phyloP scores from a whole-genome alignment of 1,284 basidiomycete species.

The Hemileia vastatrix region DNA sequence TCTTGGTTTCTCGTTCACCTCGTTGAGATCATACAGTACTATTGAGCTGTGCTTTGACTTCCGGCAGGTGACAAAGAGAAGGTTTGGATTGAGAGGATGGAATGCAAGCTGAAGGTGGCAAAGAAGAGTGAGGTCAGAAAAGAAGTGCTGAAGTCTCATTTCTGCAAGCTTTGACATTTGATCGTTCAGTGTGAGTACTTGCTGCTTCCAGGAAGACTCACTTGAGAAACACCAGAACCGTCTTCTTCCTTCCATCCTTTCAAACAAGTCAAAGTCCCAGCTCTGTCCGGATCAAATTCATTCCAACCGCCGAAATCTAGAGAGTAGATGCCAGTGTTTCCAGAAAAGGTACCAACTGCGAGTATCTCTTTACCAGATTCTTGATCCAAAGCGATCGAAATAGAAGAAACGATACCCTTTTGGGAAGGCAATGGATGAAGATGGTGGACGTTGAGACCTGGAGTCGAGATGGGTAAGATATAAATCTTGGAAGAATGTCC shows the following conservation, averaged over 20 bases:
- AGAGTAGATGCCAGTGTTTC: slow-evolving; percentile 31
- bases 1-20: too few species aligned
- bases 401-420: slow-evolving; percentile 29
- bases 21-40: too few species aligned
- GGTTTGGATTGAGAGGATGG: too few species aligned
- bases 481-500: too few species aligned
- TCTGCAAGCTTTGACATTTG: too few species aligned
- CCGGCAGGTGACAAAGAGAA: too few species aligned
- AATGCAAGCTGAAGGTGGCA: too few species aligned
- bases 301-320: background rate
- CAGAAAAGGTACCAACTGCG: slow-evolving; percentile 32
- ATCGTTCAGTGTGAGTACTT: too few species aligned
- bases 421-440: slow-evolving; percentile 26
- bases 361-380: slow-evolving; percentile 27
- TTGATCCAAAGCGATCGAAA: slow-evolving; percentile 23
- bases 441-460: slow-evolving; percentile 32
- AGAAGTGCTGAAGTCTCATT: too few species aligned
- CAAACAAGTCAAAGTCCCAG: slow-evolving; percentile 23
- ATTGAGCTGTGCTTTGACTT: too few species aligned
- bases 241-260: slow-evolving; percentile 34
- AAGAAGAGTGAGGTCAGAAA: too few species aligned
- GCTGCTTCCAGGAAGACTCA: background rate
- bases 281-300: background rate
- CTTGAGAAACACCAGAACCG: slow-evolving; percentile 31
- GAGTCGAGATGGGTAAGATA: slow-evolving; percentile 26